Evolutionary conservation across 1,284 basidiomycete species (phyloP), one percentile per base, ranked within the genome.

Genomic region (Moniliella sp.): DNA sequence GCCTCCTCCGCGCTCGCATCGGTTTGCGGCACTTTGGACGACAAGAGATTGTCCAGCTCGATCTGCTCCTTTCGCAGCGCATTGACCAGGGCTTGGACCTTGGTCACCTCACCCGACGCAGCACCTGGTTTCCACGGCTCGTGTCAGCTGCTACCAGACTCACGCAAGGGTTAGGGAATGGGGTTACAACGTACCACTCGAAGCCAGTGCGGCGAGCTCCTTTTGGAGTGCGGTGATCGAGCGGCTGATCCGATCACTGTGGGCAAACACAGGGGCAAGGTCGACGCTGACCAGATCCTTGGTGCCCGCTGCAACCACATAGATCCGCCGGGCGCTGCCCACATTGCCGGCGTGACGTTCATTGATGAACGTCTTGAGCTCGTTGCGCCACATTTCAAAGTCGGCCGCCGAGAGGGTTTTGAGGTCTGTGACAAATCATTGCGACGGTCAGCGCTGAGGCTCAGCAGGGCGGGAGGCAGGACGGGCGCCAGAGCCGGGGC

Each of bases 331-430:
- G 14, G 39, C 30, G n/a, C n/a, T n/a, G n/a, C n/a, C n/a, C n/a
- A n/a, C n/a, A 4, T 30, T 25, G 15, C 34, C 45, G 3, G 37
- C 29, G 3, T 32, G 18, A 7, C 40, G 37, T 3, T 46, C 44
- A 8, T 52, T 51, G 37, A 59, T 48, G 32, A 59, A 57, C 27
- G 42, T 45, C 23, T 45, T 41, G 1, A 57, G 37, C 17, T 51
- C 45, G 4, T 8, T 36, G 8, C 54, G 42, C 56, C 56, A 59
- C 1, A 35, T 28, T 14, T 48, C 46, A 36, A 59, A 57, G 34
- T 58, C 56, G 17, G n/a, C 39, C 7, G 48, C 38, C 4, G 37
- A 44, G 12, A 58, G 40, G 31, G 54, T 48, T 32, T 55, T 58
- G 28, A 58, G 40, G 35, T 58, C 43, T 47, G 35, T 14, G 11